These are phyloP conservation scores for Arthrobotrys sinensis DNA, from an alignment of 2,329 filamentous ascomycete genomes.

Conservation along the genomic window DNA sequence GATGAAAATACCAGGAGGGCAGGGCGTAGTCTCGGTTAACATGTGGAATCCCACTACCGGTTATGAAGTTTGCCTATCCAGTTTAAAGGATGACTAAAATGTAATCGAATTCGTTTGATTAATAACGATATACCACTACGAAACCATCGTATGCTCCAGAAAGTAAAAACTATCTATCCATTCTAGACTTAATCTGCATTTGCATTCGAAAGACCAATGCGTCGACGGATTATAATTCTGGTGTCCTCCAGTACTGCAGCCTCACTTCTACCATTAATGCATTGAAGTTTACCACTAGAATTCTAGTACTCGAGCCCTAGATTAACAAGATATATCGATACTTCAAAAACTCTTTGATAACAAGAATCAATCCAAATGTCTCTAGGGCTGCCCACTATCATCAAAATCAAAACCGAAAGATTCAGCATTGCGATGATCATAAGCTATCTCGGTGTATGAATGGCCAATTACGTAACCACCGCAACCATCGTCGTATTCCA, in stretches of 20 bases:
- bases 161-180: too few relatives aligned
- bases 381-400: slow-evolving; percentile 3
- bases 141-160: background rate
- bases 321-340: slow-evolving; percentile 3
- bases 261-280: background rate
- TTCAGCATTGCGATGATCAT: background rate
- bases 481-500: background rate
- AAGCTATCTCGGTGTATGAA: background rate
- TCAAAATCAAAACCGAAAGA: background rate
- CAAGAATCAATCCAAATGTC: slow-evolving; percentile 6
- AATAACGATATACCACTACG: too few relatives aligned
- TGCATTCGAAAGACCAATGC: too few relatives aligned
- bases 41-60: background rate
- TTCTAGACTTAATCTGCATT: too few relatives aligned
- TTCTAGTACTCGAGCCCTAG: background rate
- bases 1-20: slow-evolving; percentile 32
- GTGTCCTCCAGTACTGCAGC: background rate
- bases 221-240: background rate
- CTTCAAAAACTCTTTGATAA: slow-evolving; percentile 6
- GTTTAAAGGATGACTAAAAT: background rate
- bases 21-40: background rate
- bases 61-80: background rate
- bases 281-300: background rate
- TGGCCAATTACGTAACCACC: slow-evolving; percentile 3
- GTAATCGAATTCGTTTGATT: background rate